These are phyloP conservation scores for Scheffersomyces cryptocercus DNA, from an alignment of 1,139 yeast genomes.

Conservation along the genomic window DNA sequence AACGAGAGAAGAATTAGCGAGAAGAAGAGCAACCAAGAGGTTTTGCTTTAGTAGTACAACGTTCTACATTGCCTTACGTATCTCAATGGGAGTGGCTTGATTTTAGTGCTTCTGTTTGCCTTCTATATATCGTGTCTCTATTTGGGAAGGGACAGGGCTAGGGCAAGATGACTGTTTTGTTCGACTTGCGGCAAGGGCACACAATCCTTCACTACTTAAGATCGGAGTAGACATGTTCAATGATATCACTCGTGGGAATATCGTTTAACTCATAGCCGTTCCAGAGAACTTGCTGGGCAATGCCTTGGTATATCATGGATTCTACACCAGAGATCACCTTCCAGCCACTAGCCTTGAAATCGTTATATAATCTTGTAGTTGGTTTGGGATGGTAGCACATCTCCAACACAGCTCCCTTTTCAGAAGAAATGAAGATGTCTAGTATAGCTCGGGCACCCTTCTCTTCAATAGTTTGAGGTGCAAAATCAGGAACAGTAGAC, in stretches of 20 bases:
- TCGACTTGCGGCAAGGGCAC: too few species aligned
- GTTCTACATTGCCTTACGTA: too few species aligned
- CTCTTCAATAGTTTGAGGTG: slow-evolving; percentile 21
- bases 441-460: slow-evolving; percentile 22
- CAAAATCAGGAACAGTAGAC: slow-evolving; percentile 28
- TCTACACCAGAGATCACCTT: slow-evolving; percentile 25
- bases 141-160: too few species aligned
- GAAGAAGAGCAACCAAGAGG: too few species aligned
- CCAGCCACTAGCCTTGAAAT: slow-evolving; percentile 24
- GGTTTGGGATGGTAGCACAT: slow-evolving; percentile 33
- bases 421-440: slow-evolving; percentile 20
- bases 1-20: too few species aligned
- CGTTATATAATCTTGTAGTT: slow-evolving; percentile 21
- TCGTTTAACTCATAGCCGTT: slow-evolving; percentile 21
- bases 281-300: slow-evolving; percentile 30
- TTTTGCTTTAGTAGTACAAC: too few species aligned
- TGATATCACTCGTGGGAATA: slow-evolving; percentile 15
- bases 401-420: slow-evolving; percentile 28
- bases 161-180: too few species aligned
- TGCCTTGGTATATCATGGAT: slow-evolving; percentile 32
- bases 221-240: slow-evolving; percentile 1
- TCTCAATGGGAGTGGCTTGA: too few species aligned
- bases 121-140: too few species aligned
- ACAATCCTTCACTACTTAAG: too few species aligned
- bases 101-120: too few species aligned